These are phyloP conservation scores for Penicillium pulvis DNA, from an alignment of 495 filamentous ascomycete genomes.

Conservation along the genomic window DNA sequence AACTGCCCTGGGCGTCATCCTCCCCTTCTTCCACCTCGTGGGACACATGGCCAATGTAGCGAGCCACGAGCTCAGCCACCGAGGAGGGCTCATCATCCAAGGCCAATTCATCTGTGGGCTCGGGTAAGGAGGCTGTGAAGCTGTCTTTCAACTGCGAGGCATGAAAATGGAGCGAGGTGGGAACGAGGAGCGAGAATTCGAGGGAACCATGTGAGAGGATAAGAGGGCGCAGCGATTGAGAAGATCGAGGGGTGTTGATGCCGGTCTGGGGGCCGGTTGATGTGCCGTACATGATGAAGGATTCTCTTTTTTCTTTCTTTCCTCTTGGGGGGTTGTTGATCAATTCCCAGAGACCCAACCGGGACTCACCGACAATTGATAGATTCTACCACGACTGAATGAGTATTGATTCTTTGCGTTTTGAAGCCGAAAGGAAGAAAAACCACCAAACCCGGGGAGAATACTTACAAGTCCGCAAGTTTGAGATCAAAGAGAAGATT, in stretches of 20 bases:
- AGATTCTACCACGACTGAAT: conserved; percentile 2
- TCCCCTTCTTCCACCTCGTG: conserved; percentile 86
- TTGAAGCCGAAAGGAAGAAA: background rate
- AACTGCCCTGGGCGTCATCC: conserved; percentile 80
- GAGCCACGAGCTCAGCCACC: conserved; percentile 81
- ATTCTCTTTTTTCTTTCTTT: conserved; percentile 13
- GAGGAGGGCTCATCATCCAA: conserved; percentile 98
- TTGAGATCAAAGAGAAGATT: conserved; percentile 1
- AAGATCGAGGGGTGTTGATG: conserved; percentile 91
- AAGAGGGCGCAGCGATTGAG: conserved; percentile 86
- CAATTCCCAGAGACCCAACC: conserved; percentile 14
- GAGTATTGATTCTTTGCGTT: background rate
- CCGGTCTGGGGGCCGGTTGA: conserved; percentile 85
- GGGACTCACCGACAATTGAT: conserved; percentile 14
- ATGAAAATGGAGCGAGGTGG: conserved; percentile 92
- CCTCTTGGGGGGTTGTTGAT: conserved; percentile 1
- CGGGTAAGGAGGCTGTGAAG: conserved; percentile 80
- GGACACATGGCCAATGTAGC: conserved; percentile 88
- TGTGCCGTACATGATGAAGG: conserved; percentile 79
- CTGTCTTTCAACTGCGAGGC: conserved; percentile 87
- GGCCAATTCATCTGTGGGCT: conserved; percentile 93
- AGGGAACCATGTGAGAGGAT: conserved; percentile 89
- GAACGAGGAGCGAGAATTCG: conserved; percentile 91
- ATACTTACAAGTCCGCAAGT: conserved; percentile 2
- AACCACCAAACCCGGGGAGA: conserved; percentile 1